These are phyloP conservation scores for Boletellus dicymbophilus DNA, from an alignment of 1,284 basidiomycete genomes.

Conservation along the genomic window DNA sequence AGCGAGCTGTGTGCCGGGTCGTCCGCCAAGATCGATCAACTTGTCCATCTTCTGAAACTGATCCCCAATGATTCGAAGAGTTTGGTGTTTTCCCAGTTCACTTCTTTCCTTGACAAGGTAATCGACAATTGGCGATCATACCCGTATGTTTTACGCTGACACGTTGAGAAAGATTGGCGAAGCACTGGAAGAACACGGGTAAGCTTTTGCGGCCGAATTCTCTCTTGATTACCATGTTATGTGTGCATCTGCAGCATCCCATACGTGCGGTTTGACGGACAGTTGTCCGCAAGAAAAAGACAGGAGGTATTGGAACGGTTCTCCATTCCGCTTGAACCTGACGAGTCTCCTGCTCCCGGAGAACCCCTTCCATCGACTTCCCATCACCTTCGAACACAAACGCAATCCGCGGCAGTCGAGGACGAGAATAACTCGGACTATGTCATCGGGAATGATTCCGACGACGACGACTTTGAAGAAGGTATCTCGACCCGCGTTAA, in stretches of 20 bases:
- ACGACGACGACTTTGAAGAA: constrained; percentile 40
- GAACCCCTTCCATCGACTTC: constrained; percentile 15
- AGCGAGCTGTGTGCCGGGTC: constrained; percentile 49
- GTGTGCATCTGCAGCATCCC: constrained; percentile 55
- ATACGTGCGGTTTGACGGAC: constrained; percentile 81
- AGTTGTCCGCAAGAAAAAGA: constrained; percentile 76
- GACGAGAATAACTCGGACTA: no score
- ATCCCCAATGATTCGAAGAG: constrained; percentile 75
- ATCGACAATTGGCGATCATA: neutral
- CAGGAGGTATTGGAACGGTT: constrained; percentile 79
- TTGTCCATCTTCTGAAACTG: constrained; percentile 70
- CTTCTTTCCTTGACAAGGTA: constrained; percentile 80
- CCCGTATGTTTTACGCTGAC: constrained; percentile 5
- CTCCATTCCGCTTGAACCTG: constrained; percentile 57
- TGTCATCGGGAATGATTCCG: constrained; percentile 19
- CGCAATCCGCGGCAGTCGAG: constrained; percentile 12
- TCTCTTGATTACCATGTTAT: constrained; percentile 10
- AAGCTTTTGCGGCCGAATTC: constrained; percentile 17
- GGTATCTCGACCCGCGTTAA: constrained; percentile 31
- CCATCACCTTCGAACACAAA: constrained; percentile 1
- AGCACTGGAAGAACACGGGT: constrained; percentile 66
- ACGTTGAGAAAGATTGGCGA: constrained; percentile 59
- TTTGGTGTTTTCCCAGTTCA: constrained; percentile 86
- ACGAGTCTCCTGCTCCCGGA: constrained; percentile 19
- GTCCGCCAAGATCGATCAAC: constrained; percentile 84